Conservation (phyloP, 2,329 filamentous ascomycete species). For the Thelonectria olida region DNA sequence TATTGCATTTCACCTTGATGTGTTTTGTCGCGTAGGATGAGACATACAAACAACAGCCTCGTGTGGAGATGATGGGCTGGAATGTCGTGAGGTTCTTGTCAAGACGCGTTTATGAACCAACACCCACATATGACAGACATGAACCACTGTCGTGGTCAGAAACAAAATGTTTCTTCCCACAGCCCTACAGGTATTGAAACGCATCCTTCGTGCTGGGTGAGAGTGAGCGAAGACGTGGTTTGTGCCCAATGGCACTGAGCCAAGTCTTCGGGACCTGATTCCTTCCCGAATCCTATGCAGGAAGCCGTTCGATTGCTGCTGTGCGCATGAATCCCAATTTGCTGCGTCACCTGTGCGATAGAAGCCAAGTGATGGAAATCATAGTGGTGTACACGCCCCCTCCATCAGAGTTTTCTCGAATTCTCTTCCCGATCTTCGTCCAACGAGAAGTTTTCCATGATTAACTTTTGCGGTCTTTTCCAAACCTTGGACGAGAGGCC, state of each 20-base stretch:
- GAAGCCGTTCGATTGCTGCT: background rate
- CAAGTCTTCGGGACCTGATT: background rate
- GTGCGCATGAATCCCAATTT: background rate
- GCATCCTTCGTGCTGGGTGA: background rate
- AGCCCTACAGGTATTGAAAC: background rate
- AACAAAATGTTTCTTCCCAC: background rate
- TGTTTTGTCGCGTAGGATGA: too few species aligned
- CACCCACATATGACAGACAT: background rate
- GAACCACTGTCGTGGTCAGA: background rate
- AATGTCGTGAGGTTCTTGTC: too few species aligned
- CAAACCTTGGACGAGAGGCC: too few species aligned
- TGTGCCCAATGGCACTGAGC: background rate
- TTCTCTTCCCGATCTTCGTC: background rate
- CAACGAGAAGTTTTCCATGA: constrained; percentile 24
- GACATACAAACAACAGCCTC: too few species aligned
- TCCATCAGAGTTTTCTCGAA: constrained; percentile 2
- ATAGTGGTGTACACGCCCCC: background rate
- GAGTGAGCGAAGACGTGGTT: too few species aligned
- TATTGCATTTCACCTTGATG: constrained; percentile 23
- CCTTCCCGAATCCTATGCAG: background rate
- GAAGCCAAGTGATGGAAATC: too few species aligned
- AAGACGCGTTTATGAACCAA: background rate
- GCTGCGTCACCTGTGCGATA: too few species aligned
- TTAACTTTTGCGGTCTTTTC: constrained; percentile 2
- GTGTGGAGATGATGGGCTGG: too few species aligned